phyloP scores from a whole-genome alignment of 139 green algal species.

The Gonium pectorale region DNA sequence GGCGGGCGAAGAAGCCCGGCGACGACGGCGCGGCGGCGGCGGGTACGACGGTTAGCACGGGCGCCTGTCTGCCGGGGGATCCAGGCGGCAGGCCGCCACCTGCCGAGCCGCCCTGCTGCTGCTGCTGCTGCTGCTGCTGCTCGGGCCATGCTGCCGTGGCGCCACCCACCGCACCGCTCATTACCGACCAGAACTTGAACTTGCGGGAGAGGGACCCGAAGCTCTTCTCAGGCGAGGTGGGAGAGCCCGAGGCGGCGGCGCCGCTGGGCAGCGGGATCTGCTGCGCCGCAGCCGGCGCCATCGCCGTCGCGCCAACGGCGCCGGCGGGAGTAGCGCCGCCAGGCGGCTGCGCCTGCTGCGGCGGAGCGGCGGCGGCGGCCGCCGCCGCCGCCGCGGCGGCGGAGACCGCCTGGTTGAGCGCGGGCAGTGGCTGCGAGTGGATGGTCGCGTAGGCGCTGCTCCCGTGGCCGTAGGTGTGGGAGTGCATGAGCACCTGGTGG shows the following conservation, averaged over 20 bases:
- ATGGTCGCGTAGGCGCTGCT: background rate
- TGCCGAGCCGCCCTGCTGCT: background rate
- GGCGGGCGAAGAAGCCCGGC: background rate
- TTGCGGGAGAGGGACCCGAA: slow-evolving; percentile 14
- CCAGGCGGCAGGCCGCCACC: background rate
- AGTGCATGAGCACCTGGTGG: background rate
- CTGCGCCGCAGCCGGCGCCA: background rate
- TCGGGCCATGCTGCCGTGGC: background rate
- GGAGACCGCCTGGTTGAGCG: background rate
- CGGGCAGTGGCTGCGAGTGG: background rate
- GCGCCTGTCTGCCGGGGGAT: background rate
- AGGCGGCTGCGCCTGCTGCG: background rate
- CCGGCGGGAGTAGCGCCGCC: background rate
- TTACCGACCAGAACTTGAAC: slow-evolving; percentile 17
- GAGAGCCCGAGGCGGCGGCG: background rate
- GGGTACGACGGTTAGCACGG: background rate
- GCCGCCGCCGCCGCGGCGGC: background rate
- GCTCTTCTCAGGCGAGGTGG: background rate
- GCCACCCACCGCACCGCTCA: background rate
- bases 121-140: background rate
- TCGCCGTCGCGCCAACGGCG: background rate
- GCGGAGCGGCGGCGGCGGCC: background rate
- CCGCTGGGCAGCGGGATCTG: background rate
- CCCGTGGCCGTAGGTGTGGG: background rate
- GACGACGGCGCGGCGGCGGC: background rate